Percentiles rank a stretch among this genome's conserved stretches.
phyloP scores from a whole-genome alignment of 345 rosid species.

The Brassica nigra region DNA sequence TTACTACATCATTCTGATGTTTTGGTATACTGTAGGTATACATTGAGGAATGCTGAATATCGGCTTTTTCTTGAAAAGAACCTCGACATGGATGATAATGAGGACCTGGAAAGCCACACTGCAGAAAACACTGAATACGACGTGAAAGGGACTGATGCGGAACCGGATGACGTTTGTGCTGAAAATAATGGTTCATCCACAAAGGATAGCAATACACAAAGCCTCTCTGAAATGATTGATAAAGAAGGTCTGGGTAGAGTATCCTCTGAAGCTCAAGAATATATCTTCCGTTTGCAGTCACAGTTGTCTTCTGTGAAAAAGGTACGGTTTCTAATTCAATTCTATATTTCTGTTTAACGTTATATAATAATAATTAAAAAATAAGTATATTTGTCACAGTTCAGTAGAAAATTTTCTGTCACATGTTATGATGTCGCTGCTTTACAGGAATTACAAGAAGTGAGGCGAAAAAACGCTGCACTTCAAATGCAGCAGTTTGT shows the following conservation, averaged over 20 bases:
- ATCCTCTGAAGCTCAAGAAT: slow-evolving; percentile 70
- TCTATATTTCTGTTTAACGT: background rate
- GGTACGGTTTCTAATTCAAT: slow-evolving; percentile 45
- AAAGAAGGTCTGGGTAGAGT: slow-evolving; percentile 62
- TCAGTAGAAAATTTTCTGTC: background rate
- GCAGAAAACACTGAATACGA: slow-evolving; percentile 42
- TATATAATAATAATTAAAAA: no score
- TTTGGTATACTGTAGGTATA: slow-evolving; percentile 58
- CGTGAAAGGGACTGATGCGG: slow-evolving; percentile 47
- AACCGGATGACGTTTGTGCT: slow-evolving; percentile 33
- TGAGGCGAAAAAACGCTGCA: slow-evolving; percentile 83
- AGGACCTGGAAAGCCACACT: slow-evolving; percentile 44
- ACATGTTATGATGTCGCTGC: slow-evolving; percentile 24
- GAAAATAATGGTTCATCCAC: slow-evolving; percentile 37
- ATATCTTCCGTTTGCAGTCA: slow-evolving; percentile 72
- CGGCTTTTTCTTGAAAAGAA: slow-evolving; percentile 89
- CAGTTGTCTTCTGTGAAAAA: slow-evolving; percentile 70
- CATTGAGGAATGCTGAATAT: slow-evolving; percentile 87
- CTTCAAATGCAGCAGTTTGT: slow-evolving; percentile 99
- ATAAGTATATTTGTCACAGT: no score
- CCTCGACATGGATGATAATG: slow-evolving; percentile 56
- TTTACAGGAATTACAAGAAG: slow-evolving; percentile 76
- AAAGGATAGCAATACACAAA: slow-evolving; percentile 38
- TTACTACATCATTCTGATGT: background rate
- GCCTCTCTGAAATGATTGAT: slow-evolving; percentile 42